Evolutionary conservation across 352 stramenopile species (phyloP), one percentile per base, ranked within the genome.

Genomic region (Pythium aristosporum): DNA sequence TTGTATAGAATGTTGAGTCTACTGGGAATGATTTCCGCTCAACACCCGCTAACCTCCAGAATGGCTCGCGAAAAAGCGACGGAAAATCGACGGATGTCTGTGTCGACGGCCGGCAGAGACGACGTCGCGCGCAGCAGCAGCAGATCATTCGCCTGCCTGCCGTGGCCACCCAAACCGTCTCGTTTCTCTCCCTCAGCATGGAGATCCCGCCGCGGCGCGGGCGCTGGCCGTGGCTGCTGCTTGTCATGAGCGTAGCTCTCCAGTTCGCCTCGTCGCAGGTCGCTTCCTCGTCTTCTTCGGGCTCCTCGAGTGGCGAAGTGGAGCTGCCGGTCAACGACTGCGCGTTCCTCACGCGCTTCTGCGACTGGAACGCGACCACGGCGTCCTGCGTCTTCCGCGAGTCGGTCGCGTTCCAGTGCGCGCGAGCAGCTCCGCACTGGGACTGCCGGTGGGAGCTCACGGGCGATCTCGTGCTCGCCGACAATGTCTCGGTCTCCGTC

Each of bases 361-460:
- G 81, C 67, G 44, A 50, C 16, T 80, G 69, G 68, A 81, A 88
- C 49, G 43, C 65, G 15, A 76, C 72, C 28, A 85, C 81, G 7
- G 77, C 77, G 8, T 85, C 77, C 5, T 91, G 81, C 65, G 60
- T 65, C 49, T 91, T 91, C 61, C 52, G 30, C 0, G 8, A 60
- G 44, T 87, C 81, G 0, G 41, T 83, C 7, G 50, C 68, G 1
- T 88, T 91, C 55, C 56, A 64, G 0, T 91, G 81, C 21, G 39
- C 9, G 13, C 11, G 11, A 5, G 18, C 21, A 18, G 46, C 12
- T 18, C 9, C 25, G 18, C 21, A 42, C 30, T 36, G 37, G 30
- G 64, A 68, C 3, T 91, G 82, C n/a, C 74, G 69, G 36, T 89
- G 79, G 80, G 80, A 88, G 57, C 61, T 91, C 49, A 71, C 80